Conservation (phyloP, 2,329 filamentous ascomycete species). For the Fusarium sp. region DNA sequence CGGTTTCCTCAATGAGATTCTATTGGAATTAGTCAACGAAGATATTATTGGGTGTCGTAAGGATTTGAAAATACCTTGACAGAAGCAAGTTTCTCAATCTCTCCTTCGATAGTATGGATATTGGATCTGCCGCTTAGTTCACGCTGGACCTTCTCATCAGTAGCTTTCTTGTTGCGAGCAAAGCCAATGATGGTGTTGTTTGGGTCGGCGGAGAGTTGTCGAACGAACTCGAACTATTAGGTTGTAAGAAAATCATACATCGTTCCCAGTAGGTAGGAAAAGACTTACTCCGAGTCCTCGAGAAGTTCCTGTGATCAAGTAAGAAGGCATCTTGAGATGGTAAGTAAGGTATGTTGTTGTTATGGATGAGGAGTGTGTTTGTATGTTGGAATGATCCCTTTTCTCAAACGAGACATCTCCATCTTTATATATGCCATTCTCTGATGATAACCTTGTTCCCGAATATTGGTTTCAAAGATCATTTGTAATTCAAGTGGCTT, state of each 20-base stretch:
- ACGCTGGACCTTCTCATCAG: conserved; percentile 53
- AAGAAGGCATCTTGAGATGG: conserved; percentile 26
- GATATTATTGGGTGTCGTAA: rapidly evolving
- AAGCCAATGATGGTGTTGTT: conserved; percentile 58
- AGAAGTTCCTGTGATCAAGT: conserved; percentile 36
- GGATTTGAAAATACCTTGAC: conserved; percentile 2
- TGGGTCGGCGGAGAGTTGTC: conserved; percentile 56
- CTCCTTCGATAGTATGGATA: conserved; percentile 30
- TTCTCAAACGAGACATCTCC: rapidly evolving
- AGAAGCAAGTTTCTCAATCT: conserved; percentile 7
- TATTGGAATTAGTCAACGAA: not conserved
- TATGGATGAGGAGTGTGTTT: not conserved
- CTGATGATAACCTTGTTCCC: not conserved
- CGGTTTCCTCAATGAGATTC: conserved; percentile 44
- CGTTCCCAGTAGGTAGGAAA: rapidly evolving
- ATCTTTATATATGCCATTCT: not conserved
- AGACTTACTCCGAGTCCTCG: conserved; percentile 35
- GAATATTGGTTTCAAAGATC: too few relatives aligned
- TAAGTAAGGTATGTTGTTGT: not conserved
- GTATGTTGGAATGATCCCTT: rapidly evolving
- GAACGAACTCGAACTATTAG: conserved; percentile 51
- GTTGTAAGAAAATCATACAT: rapidly evolving
- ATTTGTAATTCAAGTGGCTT: conserved; percentile 14
- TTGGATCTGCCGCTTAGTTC: conserved; percentile 47
- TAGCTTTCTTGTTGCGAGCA: conserved; percentile 56